Evolutionary conservation across 805 yeast genomes (phyloP).

Genomic region (Lipomyces starkeyi): DNA sequence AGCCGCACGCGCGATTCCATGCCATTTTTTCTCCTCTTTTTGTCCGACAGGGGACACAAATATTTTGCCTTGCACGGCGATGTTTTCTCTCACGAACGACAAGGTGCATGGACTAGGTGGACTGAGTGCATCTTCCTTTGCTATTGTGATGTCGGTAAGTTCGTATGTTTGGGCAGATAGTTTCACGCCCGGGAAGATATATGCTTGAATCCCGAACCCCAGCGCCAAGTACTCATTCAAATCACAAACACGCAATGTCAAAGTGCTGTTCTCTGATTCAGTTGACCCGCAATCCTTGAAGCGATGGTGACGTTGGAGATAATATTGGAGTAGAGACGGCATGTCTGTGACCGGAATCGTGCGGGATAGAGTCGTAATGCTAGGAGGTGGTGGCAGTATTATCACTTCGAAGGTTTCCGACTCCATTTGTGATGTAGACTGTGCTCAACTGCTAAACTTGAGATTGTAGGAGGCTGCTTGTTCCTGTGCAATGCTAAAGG

Average conservation of each 20-base stretch:
- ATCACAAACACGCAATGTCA: constrained; percentile 5
- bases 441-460: not conserved
- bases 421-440: not conserved
- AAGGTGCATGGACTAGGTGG: constrained; percentile 29
- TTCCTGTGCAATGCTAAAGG: not conserved
- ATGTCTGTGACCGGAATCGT: constrained; percentile 21
- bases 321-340: constrained; percentile 28
- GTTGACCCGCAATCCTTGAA: not conserved
- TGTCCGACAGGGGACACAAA: constrained; percentile 26
- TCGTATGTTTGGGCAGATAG: constrained; percentile 11
- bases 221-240: constrained; percentile 13
- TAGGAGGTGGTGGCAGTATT: constrained; percentile 29
- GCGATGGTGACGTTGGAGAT: constrained; percentile 26
- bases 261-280: not conserved
- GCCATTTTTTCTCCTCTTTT: constrained; percentile 36
- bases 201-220: constrained; percentile 22
- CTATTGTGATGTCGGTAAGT: constrained; percentile 19
- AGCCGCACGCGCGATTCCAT: constrained; percentile 31
- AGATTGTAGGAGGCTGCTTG: not conserved
- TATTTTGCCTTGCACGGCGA: constrained; percentile 18
- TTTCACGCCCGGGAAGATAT: constrained; percentile 31
- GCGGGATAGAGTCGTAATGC: constrained; percentile 23
- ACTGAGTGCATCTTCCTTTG: constrained; percentile 11
- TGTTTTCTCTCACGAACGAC: constrained; percentile 16
- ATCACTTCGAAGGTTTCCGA: constrained; percentile 17